Base-by-base conservation (phyloP, 192 early-diverging fungal species). In the Geosiphon pyriformis region DNA sequence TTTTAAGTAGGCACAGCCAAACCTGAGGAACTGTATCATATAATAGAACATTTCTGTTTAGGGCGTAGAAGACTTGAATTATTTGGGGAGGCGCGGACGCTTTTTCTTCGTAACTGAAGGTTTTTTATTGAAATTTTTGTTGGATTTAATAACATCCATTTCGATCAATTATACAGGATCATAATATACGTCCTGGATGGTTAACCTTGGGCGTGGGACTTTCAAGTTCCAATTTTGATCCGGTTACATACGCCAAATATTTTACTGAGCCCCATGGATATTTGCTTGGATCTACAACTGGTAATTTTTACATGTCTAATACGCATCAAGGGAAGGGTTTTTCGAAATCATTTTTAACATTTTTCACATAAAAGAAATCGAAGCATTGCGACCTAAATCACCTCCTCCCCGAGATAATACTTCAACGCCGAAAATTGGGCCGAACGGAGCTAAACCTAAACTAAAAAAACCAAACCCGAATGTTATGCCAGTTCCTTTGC, bases 31-130 rank as follows among this genome's bases (percentile, higher is more conserved):
- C 67, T 87, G 53, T 83, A 83, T 69, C 65, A 81, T 15, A 83
- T 86, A 51, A 84, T 86, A 53, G 86, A 87, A 65, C 81, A 79
- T 52, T 87, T 87, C 53, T 87, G 84, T 62, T 65, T 87, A 30
- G 86, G 86, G 0, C 81, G 78, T 23, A 71, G 86, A 15, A 64
- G 86, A 53, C 72, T 87, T 18, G 82, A 86, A 61, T 73, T 87
- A 30, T 87, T 87, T 70, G 86, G 86, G 25, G 71, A 79, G 69
- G 76, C 72, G 4, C 4, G 25, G 2, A 1, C n/a, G n/a, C 0
- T 35, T 12, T 25, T 42, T 59, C 6, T 1, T 33, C 1, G 3
- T 37, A 42, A 32, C n/a, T 57, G 1, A n/a, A 4, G 7, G 59
- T 30, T 33, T 58, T 18, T 11, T 18, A 57, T 68, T 26, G 0